These are phyloP conservation scores for Beta macrorhiza DNA, from an alignment of 179 eudicot genomes.

Conservation along the genomic window DNA sequence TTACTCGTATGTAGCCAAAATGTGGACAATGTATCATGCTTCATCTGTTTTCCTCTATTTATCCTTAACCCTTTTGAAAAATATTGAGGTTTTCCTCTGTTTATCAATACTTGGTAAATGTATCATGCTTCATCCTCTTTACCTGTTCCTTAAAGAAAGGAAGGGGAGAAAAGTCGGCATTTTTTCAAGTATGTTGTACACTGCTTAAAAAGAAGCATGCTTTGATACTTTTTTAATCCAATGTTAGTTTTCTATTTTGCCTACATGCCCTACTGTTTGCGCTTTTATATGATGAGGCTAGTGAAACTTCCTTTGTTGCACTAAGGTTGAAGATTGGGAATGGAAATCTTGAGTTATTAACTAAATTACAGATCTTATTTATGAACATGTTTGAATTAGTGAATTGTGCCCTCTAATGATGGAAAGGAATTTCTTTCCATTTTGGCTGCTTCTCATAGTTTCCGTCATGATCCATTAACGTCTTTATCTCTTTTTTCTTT, in stretches of 20 bases:
- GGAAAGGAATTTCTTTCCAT: no score
- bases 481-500: no score
- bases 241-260: neutral
- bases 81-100: neutral
- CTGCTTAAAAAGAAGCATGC: constrained; percentile 8
- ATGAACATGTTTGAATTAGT: no score
- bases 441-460: no score
- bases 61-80: neutral
- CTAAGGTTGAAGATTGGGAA: no score
- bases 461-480: rapidly evolving
- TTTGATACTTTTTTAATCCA: neutral
- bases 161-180: neutral
- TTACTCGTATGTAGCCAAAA: neutral
- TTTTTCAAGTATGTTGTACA: neutral
- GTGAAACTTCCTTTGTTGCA: no score
- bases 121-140: neutral
- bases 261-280: no score
- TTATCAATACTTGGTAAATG: neutral
- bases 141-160: neutral
- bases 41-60: no score
- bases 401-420: no score
- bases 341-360: no score
- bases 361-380: no score
- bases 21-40: neutral
- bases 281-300: no score